phyloP scores from a whole-genome alignment of 352 stramenopile species.

The Phytophthora syringae region DNA sequence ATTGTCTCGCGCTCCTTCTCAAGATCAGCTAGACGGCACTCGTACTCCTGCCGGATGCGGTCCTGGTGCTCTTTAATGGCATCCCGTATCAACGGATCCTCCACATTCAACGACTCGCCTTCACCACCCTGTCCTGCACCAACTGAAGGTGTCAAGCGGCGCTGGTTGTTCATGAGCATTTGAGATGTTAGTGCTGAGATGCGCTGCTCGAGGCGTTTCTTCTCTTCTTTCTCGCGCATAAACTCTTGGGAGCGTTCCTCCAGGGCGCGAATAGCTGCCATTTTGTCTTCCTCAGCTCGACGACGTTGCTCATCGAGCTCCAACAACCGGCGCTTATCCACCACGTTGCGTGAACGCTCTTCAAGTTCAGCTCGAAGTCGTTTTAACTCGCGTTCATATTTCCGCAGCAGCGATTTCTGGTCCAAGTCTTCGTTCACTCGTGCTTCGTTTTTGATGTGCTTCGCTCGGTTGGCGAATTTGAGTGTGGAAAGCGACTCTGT shows the following conservation, averaged over 20 bases:
- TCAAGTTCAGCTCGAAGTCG: constrained; percentile 92
- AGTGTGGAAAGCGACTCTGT: constrained; percentile 93
- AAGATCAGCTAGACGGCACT: constrained; percentile 90
- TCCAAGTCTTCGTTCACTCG: constrained; percentile 94
- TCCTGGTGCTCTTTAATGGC: constrained; percentile 92
- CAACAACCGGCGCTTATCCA: constrained; percentile 93
- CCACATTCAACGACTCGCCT: constrained; percentile 49
- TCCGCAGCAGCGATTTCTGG: constrained; percentile 92
- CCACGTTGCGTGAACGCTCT: constrained; percentile 92
- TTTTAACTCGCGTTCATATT: constrained; percentile 96
- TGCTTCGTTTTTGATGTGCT: constrained; percentile 93
- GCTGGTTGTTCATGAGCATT: constrained; percentile 90
- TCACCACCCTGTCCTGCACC: constrained; percentile 26
- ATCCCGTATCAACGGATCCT: constrained; percentile 82
- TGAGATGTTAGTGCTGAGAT: constrained; percentile 93
- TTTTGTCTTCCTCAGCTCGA: constrained; percentile 94
- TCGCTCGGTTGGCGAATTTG: constrained; percentile 94
- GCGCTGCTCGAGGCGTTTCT: constrained; percentile 93
- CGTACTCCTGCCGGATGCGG: constrained; percentile 92
- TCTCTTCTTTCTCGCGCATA: constrained; percentile 96
- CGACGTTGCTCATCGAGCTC: constrained; percentile 90
- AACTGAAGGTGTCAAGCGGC: constrained; percentile 27
- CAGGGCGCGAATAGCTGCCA: constrained; percentile 92
- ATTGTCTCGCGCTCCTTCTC: constrained; percentile 95
- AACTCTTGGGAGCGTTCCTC: constrained; percentile 93